A percentile compares a stretch with the other conserved stretches of the same genome.
Conservation (phyloP, 106 monocot species). For the Platanthera zijinensis region DNA sequence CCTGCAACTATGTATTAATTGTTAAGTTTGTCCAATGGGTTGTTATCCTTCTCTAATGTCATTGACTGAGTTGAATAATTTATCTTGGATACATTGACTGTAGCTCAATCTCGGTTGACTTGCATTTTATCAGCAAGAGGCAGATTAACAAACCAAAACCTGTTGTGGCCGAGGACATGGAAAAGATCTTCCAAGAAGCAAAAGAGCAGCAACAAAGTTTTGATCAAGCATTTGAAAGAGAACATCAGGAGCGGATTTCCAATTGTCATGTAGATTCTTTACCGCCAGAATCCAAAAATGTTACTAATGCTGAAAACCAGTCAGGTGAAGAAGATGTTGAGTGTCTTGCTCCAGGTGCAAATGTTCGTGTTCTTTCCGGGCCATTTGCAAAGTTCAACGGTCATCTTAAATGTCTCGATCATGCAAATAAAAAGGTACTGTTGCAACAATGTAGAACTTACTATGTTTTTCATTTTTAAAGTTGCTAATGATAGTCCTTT, state of each 20-base stretch:
- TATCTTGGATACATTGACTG: neutral
- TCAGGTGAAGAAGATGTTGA: constrained; percentile 1
- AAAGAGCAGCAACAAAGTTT: constrained; percentile 61
- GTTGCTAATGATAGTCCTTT: neutral
- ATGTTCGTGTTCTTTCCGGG: constrained; percentile 65
- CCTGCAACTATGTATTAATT: neutral
- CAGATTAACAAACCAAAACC: constrained; percentile 87
- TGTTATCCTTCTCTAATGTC: neutral
- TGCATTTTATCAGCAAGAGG: constrained; percentile 39
- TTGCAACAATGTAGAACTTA: neutral
- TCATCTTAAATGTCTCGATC: constrained; percentile 47
- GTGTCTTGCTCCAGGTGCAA: constrained; percentile 43
- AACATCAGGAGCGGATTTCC: constrained; percentile 10
- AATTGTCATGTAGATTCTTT: constrained; percentile 5
- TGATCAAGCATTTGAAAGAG: constrained; percentile 48
- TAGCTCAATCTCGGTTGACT: neutral
- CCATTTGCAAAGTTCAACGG: constrained; percentile 69
- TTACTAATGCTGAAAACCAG: constrained; percentile 10
- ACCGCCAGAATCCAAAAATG: constrained; percentile 3
- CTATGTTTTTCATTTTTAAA: neutral
- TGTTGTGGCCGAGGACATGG: constrained; percentile 60
- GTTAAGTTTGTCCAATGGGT: neutral
- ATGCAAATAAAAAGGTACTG: constrained; percentile 52
- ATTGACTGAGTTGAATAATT: neutral
- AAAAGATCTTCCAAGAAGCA: constrained; percentile 52